phyloP scores from a whole-genome alignment of 495 filamentous ascomycete species.

The Chaetomidium leptoderma region DNA sequence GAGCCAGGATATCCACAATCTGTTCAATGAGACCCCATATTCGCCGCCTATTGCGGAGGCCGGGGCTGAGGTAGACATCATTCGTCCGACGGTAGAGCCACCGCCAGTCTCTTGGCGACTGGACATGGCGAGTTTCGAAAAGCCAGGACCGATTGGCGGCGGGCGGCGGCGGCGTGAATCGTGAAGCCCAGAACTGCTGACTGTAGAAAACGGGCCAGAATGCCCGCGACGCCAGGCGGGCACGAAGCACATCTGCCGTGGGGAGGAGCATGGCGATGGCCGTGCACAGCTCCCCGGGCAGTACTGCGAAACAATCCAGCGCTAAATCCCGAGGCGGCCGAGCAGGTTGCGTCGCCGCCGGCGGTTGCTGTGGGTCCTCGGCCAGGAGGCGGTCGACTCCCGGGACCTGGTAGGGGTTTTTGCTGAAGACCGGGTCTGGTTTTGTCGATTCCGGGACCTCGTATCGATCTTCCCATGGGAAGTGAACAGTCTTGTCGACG shows the following conservation, averaged over 20 bases:
- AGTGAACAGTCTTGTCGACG: not conserved
- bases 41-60: slow-evolving; percentile 1
- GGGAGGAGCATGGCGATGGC: not conserved
- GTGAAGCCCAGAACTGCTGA: not conserved
- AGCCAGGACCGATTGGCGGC: slow-evolving; percentile 1
- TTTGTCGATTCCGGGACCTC: not conserved
- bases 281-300: not conserved
- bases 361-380: not conserved
- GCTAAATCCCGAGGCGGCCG: not conserved
- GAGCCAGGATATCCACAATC: not conserved
- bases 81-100: slow-evolving; percentile 3
- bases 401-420: not conserved
- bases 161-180: not conserved
- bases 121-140: not conserved
- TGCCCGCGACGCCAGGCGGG: not conserved
- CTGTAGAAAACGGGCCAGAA: not conserved
- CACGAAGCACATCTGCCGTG: not conserved
- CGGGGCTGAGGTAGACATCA: not conserved
- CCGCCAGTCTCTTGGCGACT: not conserved
- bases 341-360: not conserved
- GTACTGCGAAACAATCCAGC: not conserved
- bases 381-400: not conserved
- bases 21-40: not conserved
- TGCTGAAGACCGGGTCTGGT: not conserved
- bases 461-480: not conserved